Evolutionary conservation across 805 yeast species (phyloP), one percentile per base, ranked within the genome.

Genomic region (Candida piceae): DNA sequence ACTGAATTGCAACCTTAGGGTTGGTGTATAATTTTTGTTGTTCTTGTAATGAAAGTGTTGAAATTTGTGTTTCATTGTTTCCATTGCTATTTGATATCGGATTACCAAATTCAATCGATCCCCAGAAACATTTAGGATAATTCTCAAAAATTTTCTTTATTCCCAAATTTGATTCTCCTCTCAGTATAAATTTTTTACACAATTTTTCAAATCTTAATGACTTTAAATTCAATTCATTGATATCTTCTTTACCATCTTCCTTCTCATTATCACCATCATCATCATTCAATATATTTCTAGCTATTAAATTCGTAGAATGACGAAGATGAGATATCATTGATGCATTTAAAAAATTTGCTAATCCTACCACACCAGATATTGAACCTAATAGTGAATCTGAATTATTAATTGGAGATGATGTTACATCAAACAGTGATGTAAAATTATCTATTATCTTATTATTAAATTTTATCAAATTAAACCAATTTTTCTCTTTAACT

Each of bases 391-490:
- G 23, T 21, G n/a, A n/a, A n/a, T n/a, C n/a, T n/a, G n/a, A n/a
- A n/a, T n/a, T n/a, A n/a, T n/a, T n/a, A n/a, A n/a, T n/a, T 24
- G 26, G 26, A 9, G 26, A 24, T 12, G 26, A 13, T 21, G 23
- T 21, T n/a, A n/a, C n/a, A n/a, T n/a, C n/a, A n/a, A n/a, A n/a
- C n/a, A n/a, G n/a, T n/a, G n/a, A n/a, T n/a, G n/a, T n/a, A n/a
- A 54, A 53, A 30, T 52, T 55, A n/a, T 48, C 48, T 16, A 50
- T 47, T 9, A 53, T 48, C 36, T 38, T 42, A 22, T 29, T 34
- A 18, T 43, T 49, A 25, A 35, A 45, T 25, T 42, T 43, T 16
- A 41, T 34, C 29, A 44, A 35, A 21, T 40, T 42, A 17, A 45
- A 34, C 53, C 54, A 48, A 30, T 43, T 44, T 29, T 37, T 41